Conservation (phyloP, 176 grass and related monocot genomes). For the Alopecurus myosuroides region DNA sequence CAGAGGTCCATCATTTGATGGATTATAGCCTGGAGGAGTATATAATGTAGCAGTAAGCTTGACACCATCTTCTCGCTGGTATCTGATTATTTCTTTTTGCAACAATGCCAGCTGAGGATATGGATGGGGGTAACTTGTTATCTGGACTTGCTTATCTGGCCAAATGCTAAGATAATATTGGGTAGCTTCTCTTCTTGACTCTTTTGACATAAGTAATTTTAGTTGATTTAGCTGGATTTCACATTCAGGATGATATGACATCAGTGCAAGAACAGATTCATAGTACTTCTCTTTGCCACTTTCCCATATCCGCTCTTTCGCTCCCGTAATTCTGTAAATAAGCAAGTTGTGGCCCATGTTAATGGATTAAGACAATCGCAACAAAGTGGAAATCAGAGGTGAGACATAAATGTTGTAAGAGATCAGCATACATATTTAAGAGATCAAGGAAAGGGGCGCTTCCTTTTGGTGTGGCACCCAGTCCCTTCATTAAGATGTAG, state of each 20-base stretch:
- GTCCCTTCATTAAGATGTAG: slow-evolving; percentile 65
- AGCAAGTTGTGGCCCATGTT: neutral
- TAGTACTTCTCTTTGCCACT: slow-evolving; percentile 73
- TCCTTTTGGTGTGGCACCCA: slow-evolving; percentile 77
- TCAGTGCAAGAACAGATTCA: slow-evolving; percentile 72
- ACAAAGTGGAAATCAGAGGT: neutral
- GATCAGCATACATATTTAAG: slow-evolving; percentile 66
- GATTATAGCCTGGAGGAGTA: slow-evolving; percentile 62
- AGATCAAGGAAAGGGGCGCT: slow-evolving; percentile 73
- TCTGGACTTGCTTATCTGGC: slow-evolving; percentile 63
- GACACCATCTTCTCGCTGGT: slow-evolving; percentile 70
- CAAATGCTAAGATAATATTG: slow-evolving; percentile 72
- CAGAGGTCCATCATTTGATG: slow-evolving; percentile 60
- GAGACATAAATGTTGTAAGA: slow-evolving; percentile 25
- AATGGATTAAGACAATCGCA: neutral
- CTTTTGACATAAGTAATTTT: slow-evolving; percentile 75
- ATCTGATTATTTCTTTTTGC: slow-evolving; percentile 87
- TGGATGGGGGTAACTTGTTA: slow-evolving; percentile 85
- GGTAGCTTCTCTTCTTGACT: slow-evolving; percentile 72
- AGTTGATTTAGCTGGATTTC: slow-evolving; percentile 61
- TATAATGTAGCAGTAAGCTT: slow-evolving; percentile 85
- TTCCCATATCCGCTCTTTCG: slow-evolving; percentile 85
- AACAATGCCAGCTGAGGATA: slow-evolving; percentile 67
- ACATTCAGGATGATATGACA: slow-evolving; percentile 63
- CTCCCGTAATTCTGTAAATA: slow-evolving; percentile 68